Evolutionary conservation across 202 grass and related monocot genomes (phyloP), one percentile per base, ranked within the genome.

Genomic region (Zoysia matrella): DNA sequence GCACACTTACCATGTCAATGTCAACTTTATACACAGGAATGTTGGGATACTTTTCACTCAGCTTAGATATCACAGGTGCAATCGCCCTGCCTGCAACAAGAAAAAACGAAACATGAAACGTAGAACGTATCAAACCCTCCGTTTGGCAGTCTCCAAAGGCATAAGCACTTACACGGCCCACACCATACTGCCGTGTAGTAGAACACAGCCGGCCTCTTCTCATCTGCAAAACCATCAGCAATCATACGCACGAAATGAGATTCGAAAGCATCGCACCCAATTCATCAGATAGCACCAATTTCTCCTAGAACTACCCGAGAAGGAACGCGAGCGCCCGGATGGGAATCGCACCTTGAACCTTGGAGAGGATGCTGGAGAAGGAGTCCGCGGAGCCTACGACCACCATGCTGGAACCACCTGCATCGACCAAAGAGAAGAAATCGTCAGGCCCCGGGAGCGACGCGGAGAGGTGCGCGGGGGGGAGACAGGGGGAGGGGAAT

Each of bases 141-240:
- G 8, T 11, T 49, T 36, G 52, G 50, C 67, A 30, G 60, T 3
- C 8, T 30, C 22, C 22, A 42, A 8, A 55, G 22, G 46, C 14
- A 66, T 15, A 64, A 1, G 41, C 63, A 86, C 96, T 92, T 84
- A 98, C 96, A 98, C 3, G 96, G 96, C 11, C 87, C 92, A 14
- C 96, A 98, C 92, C 96, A 98, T 7, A 73, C 79, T 2, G 96
- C 96, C 3, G 96, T 98, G 85, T 95, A 95, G 83, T 98, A 98
- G 75, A 98, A 95, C 69, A 98, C 85, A 2, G 96, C 85, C 7
- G 89, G 85, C 7, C 78, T 71, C 63, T 95, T 95, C 80, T 95
- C 92, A 49, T 91, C 96, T 98, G 82, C 82, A 83, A 71, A 47
- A 76, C 63, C 65, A 81, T 75, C 10, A 71, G 47, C 30, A 30